Percentiles rank a stretch among this genome's conserved stretches.
These are phyloP conservation scores for Plasmodium fragile DNA, from an alignment of 169 alveolate genomes.

Conservation along the genomic window DNA sequence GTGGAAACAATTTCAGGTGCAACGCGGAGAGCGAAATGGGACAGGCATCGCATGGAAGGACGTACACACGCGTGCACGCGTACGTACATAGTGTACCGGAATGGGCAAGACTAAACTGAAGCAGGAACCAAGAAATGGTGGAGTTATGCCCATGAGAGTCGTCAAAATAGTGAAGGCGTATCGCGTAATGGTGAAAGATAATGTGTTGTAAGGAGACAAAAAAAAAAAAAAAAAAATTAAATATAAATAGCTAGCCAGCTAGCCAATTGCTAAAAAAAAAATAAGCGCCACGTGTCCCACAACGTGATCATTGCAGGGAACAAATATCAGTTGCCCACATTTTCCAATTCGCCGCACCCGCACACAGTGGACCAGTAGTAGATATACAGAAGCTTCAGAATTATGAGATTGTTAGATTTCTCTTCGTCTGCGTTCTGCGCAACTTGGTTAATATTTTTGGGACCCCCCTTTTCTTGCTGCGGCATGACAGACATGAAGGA, in stretches of 20 bases:
- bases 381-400: slow-evolving; percentile 35
- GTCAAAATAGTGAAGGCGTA: neutral
- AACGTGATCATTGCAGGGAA: neutral
- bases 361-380: slow-evolving; percentile 59
- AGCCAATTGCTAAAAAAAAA: neutral
- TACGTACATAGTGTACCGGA: neutral
- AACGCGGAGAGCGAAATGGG: neutral
- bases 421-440: slow-evolving; percentile 5
- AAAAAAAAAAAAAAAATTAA: slow-evolving; percentile 13
- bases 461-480: neutral
- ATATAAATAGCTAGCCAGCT: neutral
- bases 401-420: slow-evolving; percentile 1
- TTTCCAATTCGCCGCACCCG: neutral
- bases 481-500: neutral
- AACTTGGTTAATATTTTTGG: neutral
- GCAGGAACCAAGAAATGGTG: neutral
- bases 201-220: neutral
- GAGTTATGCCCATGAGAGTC: neutral
- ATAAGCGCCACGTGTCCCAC: neutral
- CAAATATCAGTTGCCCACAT: neutral
- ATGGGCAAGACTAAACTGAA: neutral
- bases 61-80: neutral
- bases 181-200: neutral
- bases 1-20: neutral
- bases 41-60: neutral